A percentile compares a stretch with the other conserved stretches of the same genome.
phyloP scores from a whole-genome alignment of 441 rosid genomes.

The Eruca vesicaria region DNA sequence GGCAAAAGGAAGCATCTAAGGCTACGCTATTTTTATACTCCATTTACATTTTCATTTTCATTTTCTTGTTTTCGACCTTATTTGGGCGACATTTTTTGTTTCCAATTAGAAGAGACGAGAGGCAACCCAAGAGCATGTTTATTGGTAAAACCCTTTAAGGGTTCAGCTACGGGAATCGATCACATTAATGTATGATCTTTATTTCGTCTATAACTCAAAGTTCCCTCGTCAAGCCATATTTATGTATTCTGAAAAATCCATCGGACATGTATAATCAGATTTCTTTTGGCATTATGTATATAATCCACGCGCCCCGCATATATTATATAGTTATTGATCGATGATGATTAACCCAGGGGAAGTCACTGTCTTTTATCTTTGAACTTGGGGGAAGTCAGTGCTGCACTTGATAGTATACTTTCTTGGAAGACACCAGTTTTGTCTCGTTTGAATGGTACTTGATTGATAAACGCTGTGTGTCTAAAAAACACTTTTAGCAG shows the following conservation, averaged over 20 bases:
- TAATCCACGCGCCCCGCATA: too few relatives aligned
- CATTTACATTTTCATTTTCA: neutral
- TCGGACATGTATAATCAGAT: neutral
- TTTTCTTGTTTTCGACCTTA: slow-evolving; percentile 1
- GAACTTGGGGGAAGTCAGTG: neutral
- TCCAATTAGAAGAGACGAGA: neutral
- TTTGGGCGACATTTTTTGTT: neutral
- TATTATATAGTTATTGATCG: too few relatives aligned
- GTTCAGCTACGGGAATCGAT: neutral
- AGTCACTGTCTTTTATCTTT: too few relatives aligned
- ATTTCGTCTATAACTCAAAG: neutral
- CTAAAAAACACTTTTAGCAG: neutral
- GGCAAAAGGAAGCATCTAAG: slow-evolving; percentile 9
- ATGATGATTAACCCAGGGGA: neutral
- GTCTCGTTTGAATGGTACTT: neutral
- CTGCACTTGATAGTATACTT: neutral
- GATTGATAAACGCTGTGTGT: neutral
- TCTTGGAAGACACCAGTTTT: neutral
- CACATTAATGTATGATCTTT: neutral
- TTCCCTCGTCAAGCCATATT: neutral
- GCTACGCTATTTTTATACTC: neutral
- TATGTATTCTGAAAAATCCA: neutral
- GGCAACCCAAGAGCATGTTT: neutral
- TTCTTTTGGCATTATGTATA: neutral
- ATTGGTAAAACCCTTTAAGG: too few relatives aligned